Percentiles rank a stretch among this genome's conserved stretches.
Evolutionary conservation across 345 rosid species (phyloP).

Genomic region (Eucalyptus curtisii): DNA sequence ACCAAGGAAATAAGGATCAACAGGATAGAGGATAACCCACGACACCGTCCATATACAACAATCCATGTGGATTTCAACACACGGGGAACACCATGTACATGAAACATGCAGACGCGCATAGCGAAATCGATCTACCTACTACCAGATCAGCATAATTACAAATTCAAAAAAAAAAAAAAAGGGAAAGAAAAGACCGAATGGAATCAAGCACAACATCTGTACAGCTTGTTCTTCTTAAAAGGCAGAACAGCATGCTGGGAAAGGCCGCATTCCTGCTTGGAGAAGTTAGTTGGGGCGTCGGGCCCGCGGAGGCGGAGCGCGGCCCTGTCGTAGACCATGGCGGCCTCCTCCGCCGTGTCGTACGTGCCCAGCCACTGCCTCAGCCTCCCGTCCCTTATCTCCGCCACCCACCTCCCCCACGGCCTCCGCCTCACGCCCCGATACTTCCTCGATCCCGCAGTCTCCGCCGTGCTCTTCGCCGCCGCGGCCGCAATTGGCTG

Average conservation of each 20-base stretch:
- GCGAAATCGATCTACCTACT: background rate
- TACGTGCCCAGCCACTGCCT: constrained; percentile 26
- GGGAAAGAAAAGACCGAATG: background rate
- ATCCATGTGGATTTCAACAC: background rate
- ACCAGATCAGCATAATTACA: background rate
- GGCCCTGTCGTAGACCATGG: constrained; percentile 22
- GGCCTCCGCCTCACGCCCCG: constrained; percentile 29
- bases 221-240: constrained; percentile 15
- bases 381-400: constrained; percentile 20
- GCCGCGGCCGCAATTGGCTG: background rate
- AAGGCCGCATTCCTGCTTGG: constrained; percentile 4
- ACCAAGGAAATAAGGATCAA: background rate
- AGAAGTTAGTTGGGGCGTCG: constrained; percentile 20
- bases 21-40: background rate
- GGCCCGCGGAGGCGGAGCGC: constrained; percentile 18
- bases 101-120: background rate
- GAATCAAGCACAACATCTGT: constrained; percentile 6
- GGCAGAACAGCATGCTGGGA: background rate
- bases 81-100: background rate
- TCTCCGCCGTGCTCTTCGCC: background rate
- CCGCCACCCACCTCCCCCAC: constrained; percentile 38
- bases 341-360: constrained; percentile 32
- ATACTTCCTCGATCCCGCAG: constrained; percentile 7
- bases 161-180: background rate
- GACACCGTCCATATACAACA: background rate